Conservation (phyloP, 2,329 filamentous ascomycete genomes). For the Pseudocercospora ulei region DNA sequence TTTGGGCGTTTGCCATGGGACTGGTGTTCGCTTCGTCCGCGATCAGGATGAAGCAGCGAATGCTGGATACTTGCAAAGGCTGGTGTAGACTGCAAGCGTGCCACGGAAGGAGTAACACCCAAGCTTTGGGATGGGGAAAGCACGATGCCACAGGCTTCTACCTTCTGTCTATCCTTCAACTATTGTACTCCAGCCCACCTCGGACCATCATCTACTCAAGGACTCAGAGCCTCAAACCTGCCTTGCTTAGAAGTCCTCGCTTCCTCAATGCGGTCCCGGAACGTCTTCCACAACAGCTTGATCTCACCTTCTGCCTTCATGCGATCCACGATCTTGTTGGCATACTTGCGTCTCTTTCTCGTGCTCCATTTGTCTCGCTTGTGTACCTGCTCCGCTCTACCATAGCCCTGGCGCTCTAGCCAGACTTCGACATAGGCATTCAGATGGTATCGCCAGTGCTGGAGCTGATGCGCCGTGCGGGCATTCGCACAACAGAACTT, state of each 20-base stretch:
- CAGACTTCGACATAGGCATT: constrained; percentile 59
- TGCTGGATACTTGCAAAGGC: too few species aligned
- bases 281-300: constrained; percentile 54
- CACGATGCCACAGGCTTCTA: too few species aligned
- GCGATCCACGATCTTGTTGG: constrained; percentile 53
- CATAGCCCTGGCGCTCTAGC: constrained; percentile 50
- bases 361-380: constrained; percentile 53
- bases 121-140: too few species aligned
- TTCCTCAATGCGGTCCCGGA: constrained; percentile 52
- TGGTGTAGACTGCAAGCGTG: too few species aligned
- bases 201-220: constrained; percentile 7
- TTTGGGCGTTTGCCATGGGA: neutral
- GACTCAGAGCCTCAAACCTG: constrained; percentile 16
- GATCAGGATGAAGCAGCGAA: neutral
- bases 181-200: neutral
- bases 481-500: constrained; percentile 52
- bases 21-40: neutral
- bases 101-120: too few species aligned
- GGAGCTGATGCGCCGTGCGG: constrained; percentile 58
- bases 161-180: neutral
- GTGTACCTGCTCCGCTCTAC: constrained; percentile 49
- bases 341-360: constrained; percentile 51
- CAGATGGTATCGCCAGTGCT: constrained; percentile 68
- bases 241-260: constrained; percentile 45
- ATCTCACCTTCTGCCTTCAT: constrained; percentile 56